Evolutionary conservation across 345 rosid genomes (phyloP), one percentile per base, ranked within the genome.

Genomic region (Citrus reticulata): DNA sequence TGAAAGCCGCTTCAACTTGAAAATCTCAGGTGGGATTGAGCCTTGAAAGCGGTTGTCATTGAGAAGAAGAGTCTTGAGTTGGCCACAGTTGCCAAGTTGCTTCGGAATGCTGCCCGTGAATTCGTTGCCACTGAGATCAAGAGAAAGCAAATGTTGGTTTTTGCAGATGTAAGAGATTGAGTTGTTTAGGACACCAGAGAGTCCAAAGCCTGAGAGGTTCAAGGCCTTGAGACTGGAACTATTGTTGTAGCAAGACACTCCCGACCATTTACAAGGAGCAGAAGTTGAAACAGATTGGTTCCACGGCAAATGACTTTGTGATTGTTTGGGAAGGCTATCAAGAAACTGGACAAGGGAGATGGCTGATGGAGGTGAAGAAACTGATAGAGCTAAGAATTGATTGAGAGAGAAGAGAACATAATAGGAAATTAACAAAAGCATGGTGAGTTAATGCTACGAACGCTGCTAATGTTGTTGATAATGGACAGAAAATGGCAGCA

Each of bases 91-190:
- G 13, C 80, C 85, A 63, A 86, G 87, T 68, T 67, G 60, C 27
- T 11, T 64, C 19, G 89, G 89, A 42, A 84, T 37, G 32, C 39
- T 37, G 7, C 86, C 89, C 24, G 81, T 80, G 78, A 86, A 84
- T 39, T 77, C 66, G 81, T 86, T 86, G 81, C 79, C 84, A 49
- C 87, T 83, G 63, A 84, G 87, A 57, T 86, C 87, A 74, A 84
- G 83, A 25, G 83, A 82, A 22, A 42, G 29, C 77, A 86, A 58
- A n/a, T n/a, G 16, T 11, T 68, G 30, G 73, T 82, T 83, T 37
- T 63, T 85, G 70, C 89, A 86, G 71, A 84, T 78, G 35, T 68
- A 76, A 54, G 86, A 68, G 24, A 82, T 27, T 49, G 84, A 80
- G 76, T 75, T 27, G 74, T 76, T 82, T n/a, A 84, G 72, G 55